These are phyloP conservation scores for Coprinopsis marcescibilis DNA, from an alignment of 768 basidiomycete genomes.

Conservation along the genomic window DNA sequence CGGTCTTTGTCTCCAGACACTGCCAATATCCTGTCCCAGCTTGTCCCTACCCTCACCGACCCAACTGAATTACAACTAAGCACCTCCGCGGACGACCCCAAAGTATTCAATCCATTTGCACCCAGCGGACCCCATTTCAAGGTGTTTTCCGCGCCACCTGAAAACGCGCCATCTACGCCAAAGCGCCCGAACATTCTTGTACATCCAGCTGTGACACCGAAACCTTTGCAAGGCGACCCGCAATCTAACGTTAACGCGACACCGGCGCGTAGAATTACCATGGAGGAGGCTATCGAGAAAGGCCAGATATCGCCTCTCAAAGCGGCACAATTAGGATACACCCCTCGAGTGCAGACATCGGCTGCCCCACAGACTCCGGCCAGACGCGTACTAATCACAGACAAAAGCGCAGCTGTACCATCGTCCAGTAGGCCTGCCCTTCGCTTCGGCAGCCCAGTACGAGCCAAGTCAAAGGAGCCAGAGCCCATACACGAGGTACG, in stretches of 20 bases:
- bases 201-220: constrained; percentile 24
- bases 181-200: constrained; percentile 22
- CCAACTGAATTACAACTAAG: constrained; percentile 7
- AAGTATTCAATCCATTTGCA: background rate
- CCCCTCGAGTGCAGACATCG: constrained; percentile 15
- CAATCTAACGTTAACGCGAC: constrained; percentile 40
- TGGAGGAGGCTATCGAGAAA: constrained; percentile 44
- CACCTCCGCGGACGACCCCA: background rate
- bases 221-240: constrained; percentile 24
- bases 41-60: constrained; percentile 17
- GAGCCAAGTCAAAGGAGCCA: constrained; percentile 5
- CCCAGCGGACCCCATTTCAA: constrained; percentile 6
- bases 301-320: constrained; percentile 48
- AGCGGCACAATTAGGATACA: constrained; percentile 29
- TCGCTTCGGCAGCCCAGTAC: constrained; percentile 7
- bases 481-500: too few relatives aligned
- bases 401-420: constrained; percentile 17
- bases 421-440: constrained; percentile 7
- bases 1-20: constrained; percentile 61
- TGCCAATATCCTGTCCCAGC: constrained; percentile 20
- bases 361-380: constrained; percentile 19
- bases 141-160: constrained; percentile 19
- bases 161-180: constrained; percentile 19
- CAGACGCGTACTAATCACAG: constrained; percentile 18
- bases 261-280: constrained; percentile 60